Base-by-base conservation (phyloP, 306 rosid species). In the Citrullus mucosospermus region DNA sequence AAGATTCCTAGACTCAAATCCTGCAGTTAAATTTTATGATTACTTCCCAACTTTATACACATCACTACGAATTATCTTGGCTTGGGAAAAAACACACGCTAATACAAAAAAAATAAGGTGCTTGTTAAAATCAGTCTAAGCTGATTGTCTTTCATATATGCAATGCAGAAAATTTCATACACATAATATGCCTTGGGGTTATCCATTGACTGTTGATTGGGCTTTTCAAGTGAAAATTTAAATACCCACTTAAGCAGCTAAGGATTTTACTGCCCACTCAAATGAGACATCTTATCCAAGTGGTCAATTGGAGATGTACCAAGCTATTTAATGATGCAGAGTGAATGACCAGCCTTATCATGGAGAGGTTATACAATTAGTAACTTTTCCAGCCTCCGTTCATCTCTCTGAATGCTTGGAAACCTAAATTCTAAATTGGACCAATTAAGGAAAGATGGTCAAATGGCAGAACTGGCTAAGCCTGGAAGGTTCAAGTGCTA, bases 1-100 rank as follows among this genome's bases (percentile, higher is more conserved):
- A 90, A 86, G 88, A 89, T 76, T 89, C 89, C 96, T 93, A 93
- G 88, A 89, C 95, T 85, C 96, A 82, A 76, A 78, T 88, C 98
- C 98, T 91, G 98, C 98, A 93, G 83, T 91, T 93, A 76, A 85
- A 93, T 80, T 82, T 88, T 76, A 84, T n/a, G 85, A 85, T 84
- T 84, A 90, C 93, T 85, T 84, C 82, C 87, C 84, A 78, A 90
- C 79, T 87, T 83, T 86, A 68, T 83, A 80, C 76, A 84, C 76
- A 82, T 83, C 83, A 83, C 67, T 84, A 78, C 14, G 69, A 81
- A 82, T 78, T 76, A 85, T 79, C 86, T 66, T 83, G 66, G 38
- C 67, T 80, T 83, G 78, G 81, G 66, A 73, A 76, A 78, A 76
- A 62, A 75, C 36, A 55, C 8, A 81, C 46, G 76, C 57, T 22